Evolutionary conservation across 73 alveolate species (phyloP).

Genomic region (Halteria grandinella): DNA sequence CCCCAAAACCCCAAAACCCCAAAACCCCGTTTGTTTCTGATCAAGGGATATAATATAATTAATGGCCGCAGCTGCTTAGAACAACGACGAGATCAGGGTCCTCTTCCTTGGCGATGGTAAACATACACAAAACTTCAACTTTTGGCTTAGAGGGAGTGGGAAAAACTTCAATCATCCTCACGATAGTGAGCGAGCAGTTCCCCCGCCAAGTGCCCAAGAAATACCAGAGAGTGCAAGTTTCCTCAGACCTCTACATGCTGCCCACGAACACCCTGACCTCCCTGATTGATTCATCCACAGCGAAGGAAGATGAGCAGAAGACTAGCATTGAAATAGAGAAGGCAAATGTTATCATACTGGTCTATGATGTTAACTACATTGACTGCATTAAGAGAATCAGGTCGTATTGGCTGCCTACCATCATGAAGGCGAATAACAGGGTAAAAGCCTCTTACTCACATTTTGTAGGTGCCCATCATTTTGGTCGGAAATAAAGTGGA

Average conservation of each 20-base stretch:
- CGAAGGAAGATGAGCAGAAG: slow-evolving; percentile 52
- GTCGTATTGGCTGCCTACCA: slow-evolving; percentile 67
- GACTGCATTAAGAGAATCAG: slow-evolving; percentile 56
- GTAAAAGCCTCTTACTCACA: too few species aligned
- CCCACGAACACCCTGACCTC: slow-evolving; percentile 48
- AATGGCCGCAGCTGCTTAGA: too few species aligned
- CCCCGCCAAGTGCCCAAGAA: slow-evolving; percentile 53
- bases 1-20: too few species aligned
- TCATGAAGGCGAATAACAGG: slow-evolving; percentile 38
- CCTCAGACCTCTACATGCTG: slow-evolving; percentile 65
- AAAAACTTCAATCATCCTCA: slow-evolving; percentile 67
- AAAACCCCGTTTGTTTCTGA: too few species aligned
- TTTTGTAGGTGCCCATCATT: slow-evolving; percentile 62
- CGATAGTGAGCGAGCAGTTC: slow-evolving; percentile 63
- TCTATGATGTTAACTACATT: slow-evolving; percentile 61
- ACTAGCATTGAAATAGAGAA: slow-evolving; percentile 58
- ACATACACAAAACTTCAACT: too few species aligned
- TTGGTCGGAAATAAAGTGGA: slow-evolving; percentile 77
- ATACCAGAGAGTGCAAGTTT: slow-evolving; percentile 65
- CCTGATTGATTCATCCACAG: slow-evolving; percentile 63
- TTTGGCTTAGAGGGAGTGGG: slow-evolving; percentile 82
- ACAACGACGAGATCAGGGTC: background rate
- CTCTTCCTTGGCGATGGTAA: background rate
- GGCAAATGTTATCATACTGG: slow-evolving; percentile 66
- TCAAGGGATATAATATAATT: too few species aligned